A percentile compares a stretch with the other conserved stretches of the same genome.
These are phyloP conservation scores for Exophiala sideris DNA, from an alignment of 2,329 filamentous ascomycete genomes.

Conservation along the genomic window DNA sequence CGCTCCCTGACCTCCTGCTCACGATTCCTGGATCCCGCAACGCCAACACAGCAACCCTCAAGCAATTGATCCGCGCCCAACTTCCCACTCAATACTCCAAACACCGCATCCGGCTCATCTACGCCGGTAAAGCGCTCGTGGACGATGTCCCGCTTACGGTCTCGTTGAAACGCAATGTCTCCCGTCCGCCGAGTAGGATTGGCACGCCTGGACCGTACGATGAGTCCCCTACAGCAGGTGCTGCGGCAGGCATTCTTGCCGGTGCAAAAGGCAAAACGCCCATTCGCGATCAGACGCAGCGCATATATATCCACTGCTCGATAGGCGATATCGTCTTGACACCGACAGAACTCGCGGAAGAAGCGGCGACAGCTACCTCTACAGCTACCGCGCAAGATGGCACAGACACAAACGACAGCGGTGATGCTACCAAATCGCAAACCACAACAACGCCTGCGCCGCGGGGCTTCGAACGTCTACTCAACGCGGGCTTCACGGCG, in stretches of 20 bases:
- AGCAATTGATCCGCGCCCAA: constrained; percentile 72
- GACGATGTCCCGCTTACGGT: constrained; percentile 66
- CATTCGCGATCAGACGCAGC: constrained; percentile 49
- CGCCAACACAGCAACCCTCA: constrained; percentile 70
- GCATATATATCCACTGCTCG: constrained; percentile 90
- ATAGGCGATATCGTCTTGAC: constrained; percentile 74
- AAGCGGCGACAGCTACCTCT: constrained; percentile 43
- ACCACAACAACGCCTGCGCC: constrained; percentile 56
- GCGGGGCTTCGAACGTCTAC: constrained; percentile 82
- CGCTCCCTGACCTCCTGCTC: constrained; percentile 77
- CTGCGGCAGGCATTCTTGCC: too few relatives aligned
- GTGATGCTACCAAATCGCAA: constrained; percentile 5
- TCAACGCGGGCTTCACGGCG: constrained; percentile 74
- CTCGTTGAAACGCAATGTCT: constrained; percentile 63
- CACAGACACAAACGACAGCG: neutral
- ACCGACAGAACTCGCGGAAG: constrained; percentile 64
- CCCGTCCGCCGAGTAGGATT: constrained; percentile 45
- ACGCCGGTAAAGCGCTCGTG: constrained; percentile 79
- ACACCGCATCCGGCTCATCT: constrained; percentile 80
- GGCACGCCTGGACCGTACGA: constrained; percentile 28
- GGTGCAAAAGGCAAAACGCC: constrained; percentile 69
- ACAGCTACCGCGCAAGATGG: neutral
- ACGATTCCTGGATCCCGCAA: constrained; percentile 56
- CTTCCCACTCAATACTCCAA: constrained; percentile 61
- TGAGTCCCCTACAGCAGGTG: too few relatives aligned